Evolutionary conservation across 2,329 filamentous ascomycete genomes (phyloP), one percentile per base, ranked within the genome.

Genomic region (Trichocomaceae sp.): DNA sequence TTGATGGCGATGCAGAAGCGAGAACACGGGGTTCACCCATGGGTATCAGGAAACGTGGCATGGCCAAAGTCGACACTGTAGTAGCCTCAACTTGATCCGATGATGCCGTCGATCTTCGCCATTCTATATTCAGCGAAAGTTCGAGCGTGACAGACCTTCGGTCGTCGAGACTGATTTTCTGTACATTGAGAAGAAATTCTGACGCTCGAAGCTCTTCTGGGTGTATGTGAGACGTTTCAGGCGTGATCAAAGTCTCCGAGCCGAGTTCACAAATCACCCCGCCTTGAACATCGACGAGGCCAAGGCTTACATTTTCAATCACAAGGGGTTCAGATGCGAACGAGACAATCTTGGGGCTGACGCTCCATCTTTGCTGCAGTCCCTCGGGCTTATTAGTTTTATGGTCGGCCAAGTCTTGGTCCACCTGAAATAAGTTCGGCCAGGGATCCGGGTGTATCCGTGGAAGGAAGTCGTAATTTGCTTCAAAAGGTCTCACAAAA

Each of bases 11-110:
- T 2, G 73, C 72, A 0, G 77, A 75, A 54, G 77, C 76, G 3
- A 96, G 81, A 1, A 96, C 90, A 55, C 93, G 84, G 0, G 93
- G 93, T 67, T 99, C 93, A 3, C 84, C 85, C 55, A 86, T 87
- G 0, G 92, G 86, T 15, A 96, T 82, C 35, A 86, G 79, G 57
- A 96, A 87, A 37, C 87, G 84, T 9, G 91, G 91, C 5, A 95
- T 84, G 0, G 85, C 81, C 50, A 97, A 81, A 1, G 77, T 81
- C 0, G 88, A 87, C 1, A 77, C 84, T 64, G 86, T 88, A 42
- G 77, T 62, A 10, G 65, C 64, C 8, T 57, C 44, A 15, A 61
- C 63, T 9, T 64, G 63, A 13, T 64, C 66, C 7, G 66, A 62
- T 17, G 44, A 53, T 19, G 54, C 49, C 33, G 66, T 64, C 15